Percentiles rank a stretch among this genome's conserved stretches.
These are phyloP conservation scores for Extremus antarcticus DNA, from an alignment of 495 filamentous ascomycete genomes.

Conservation along the genomic window DNA sequence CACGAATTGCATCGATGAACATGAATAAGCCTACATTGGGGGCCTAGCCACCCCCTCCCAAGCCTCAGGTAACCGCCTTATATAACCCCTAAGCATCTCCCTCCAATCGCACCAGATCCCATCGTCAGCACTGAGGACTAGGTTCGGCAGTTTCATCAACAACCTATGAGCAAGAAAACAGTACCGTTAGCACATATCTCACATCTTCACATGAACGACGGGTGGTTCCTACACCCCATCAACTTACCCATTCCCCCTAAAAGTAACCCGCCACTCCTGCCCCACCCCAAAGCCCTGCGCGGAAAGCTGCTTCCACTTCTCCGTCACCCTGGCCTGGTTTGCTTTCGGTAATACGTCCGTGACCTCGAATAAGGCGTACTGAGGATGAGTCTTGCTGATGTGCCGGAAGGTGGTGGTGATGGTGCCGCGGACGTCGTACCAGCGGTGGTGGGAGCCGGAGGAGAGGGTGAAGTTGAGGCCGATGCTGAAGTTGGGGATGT, in stretches of 20 bases:
- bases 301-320: constrained; percentile 6
- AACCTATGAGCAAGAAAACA: no score
- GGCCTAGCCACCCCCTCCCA: neutral
- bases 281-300: constrained; percentile 1
- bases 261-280: constrained; percentile 10
- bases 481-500: neutral
- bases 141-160: constrained; percentile 2
- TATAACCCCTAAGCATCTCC: constrained; percentile 8
- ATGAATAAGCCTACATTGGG: neutral
- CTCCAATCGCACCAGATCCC: constrained; percentile 10
- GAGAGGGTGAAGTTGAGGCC: constrained; percentile 3
- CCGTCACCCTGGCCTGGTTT: neutral
- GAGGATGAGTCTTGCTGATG: constrained; percentile 4
- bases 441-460: constrained; percentile 1
- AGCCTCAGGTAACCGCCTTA: neutral
- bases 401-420: neutral
- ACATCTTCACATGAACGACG: no score
- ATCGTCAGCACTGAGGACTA: neutral
- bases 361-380: constrained; percentile 4
- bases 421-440: constrained; percentile 13
- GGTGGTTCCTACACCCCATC: no score
- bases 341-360: neutral
- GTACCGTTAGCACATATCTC: no score
- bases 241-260: neutral
- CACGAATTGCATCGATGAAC: no score